Percentiles rank a stretch among this genome's conserved stretches.
phyloP scores from a whole-genome alignment of 1,284 basidiomycete genomes.

The Sporisorium scitamineum region DNA sequence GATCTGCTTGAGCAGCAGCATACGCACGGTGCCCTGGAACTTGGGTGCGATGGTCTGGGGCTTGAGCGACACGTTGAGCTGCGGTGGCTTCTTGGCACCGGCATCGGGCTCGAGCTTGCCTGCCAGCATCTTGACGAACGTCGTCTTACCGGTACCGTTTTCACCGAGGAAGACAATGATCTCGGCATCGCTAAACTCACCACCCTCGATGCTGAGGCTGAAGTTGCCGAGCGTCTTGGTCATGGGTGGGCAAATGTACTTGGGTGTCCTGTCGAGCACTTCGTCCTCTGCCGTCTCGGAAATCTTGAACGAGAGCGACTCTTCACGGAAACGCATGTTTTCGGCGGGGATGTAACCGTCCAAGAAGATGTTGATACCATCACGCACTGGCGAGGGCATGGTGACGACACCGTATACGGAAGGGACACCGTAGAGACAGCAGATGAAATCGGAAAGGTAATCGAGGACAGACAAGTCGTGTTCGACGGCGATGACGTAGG shows the following conservation, averaged over 20 bases:
- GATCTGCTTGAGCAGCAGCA: slow-evolving; percentile 69
- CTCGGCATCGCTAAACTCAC: slow-evolving; percentile 67
- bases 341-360: slow-evolving; percentile 69
- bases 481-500: slow-evolving; percentile 69
- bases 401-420: slow-evolving; percentile 69
- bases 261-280: slow-evolving; percentile 58
- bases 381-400: slow-evolving; percentile 66
- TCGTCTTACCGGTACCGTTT: slow-evolving; percentile 69
- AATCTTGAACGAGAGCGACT: slow-evolving; percentile 68
- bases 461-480: slow-evolving; percentile 69
- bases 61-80: slow-evolving; percentile 68
- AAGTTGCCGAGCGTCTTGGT: slow-evolving; percentile 68
- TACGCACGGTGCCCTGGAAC: slow-evolving; percentile 68
- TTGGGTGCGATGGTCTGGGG: slow-evolving; percentile 69
- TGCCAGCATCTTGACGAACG: slow-evolving; percentile 69
- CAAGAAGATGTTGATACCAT: slow-evolving; percentile 69
- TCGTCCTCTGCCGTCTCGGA: slow-evolving; percentile 68
- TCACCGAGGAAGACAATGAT: slow-evolving; percentile 69
- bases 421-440: slow-evolving; percentile 69
- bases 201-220: slow-evolving; percentile 64
- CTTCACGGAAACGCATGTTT: slow-evolving; percentile 69
- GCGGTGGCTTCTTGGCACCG: slow-evolving; percentile 63
- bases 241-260: slow-evolving; percentile 66
- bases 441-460: slow-evolving; percentile 69
- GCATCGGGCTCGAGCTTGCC: slow-evolving; percentile 67